Percentiles rank a stretch among this genome's conserved stretches.
These are phyloP conservation scores for Omphalotus olearius DNA, from an alignment of 1,284 basidiomycete species.

Conservation along the genomic window DNA sequence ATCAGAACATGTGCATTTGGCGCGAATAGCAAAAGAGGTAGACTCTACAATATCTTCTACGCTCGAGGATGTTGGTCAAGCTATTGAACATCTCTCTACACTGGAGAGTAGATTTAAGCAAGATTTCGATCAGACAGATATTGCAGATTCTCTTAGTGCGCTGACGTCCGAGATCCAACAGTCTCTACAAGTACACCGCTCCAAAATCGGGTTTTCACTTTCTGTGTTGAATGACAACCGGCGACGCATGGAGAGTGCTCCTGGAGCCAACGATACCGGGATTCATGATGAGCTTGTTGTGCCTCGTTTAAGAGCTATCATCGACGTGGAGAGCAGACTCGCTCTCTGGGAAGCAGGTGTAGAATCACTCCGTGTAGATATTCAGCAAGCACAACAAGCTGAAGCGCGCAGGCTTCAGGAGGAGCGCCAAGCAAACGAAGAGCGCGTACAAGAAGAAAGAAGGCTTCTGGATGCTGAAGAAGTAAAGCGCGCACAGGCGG, in stretches of 20 bases:
- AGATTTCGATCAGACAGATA: conserved; percentile 21
- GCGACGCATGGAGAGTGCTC: conserved; percentile 42
- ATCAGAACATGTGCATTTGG: conserved; percentile 44
- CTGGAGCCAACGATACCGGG: conserved; percentile 34
- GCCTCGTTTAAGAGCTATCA: conserved; percentile 40
- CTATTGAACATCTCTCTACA: conserved; percentile 32
- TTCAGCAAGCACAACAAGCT: conserved; percentile 30
- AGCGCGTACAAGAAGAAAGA: conserved; percentile 24
- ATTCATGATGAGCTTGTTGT: conserved; percentile 41
- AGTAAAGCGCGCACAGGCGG: conserved; percentile 25
- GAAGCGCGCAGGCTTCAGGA: conserved; percentile 32
- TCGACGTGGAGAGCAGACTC: conserved; percentile 47
- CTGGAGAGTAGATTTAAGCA: conserved; percentile 30
- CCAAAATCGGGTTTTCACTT: conserved; percentile 42
- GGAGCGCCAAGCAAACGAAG: conserved; percentile 27
- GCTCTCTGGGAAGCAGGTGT: conserved; percentile 44
- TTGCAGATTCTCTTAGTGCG: conserved; percentile 28
- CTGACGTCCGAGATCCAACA: conserved; percentile 35
- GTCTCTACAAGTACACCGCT: conserved; percentile 30
- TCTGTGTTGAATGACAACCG: conserved; percentile 49
- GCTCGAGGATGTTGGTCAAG: conserved; percentile 33
- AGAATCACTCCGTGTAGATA: conserved; percentile 30
- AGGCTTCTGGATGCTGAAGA: conserved; percentile 27
- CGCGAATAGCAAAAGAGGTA: conserved; percentile 48
- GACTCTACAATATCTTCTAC: conserved; percentile 40